Evolutionary conservation across 1,284 basidiomycete species (phyloP).

Genomic region (Abortiporus biennis): DNA sequence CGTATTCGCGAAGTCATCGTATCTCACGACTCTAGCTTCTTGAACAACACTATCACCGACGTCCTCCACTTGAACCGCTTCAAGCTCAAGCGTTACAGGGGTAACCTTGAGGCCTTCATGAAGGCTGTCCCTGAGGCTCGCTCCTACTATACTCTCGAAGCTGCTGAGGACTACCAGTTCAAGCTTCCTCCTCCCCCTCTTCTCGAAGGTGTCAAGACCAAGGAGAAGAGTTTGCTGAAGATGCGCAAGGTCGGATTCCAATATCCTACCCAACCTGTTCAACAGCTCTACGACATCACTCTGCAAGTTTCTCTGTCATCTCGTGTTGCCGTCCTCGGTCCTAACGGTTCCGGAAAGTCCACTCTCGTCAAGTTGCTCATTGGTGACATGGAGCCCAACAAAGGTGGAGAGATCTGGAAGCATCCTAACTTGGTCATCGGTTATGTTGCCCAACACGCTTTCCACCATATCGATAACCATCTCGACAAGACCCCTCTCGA

Average conservation of each 20-base stretch:
- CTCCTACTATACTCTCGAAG: constrained; percentile 95
- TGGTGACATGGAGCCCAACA: constrained; percentile 95
- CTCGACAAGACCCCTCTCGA: constrained; percentile 98
- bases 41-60: constrained; percentile 98
- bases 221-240: constrained; percentile 96
- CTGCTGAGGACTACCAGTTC: constrained; percentile 94
- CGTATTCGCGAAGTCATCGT: constrained; percentile 68
- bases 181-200: constrained; percentile 94
- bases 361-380: constrained; percentile 99
- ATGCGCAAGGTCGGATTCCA: constrained; percentile 98
- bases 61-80: constrained; percentile 99
- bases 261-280: constrained; percentile 81
- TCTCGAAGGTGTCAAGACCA: constrained; percentile 99
- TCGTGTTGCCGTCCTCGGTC: constrained; percentile 94
- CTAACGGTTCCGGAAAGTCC: constrained; percentile 98
- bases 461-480: constrained; percentile 98
- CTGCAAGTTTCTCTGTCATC: constrained; percentile 97
- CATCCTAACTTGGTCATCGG: constrained; percentile 99
- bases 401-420: constrained; percentile 97
- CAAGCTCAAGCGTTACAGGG: constrained; percentile 96
- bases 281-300: constrained; percentile 92
- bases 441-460: constrained; percentile 97
- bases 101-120: constrained; percentile 97
- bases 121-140: constrained; percentile 95
- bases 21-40: constrained; percentile 98